Percentiles rank a stretch among this genome's conserved stretches.
Evolutionary conservation across 352 stramenopile genomes (phyloP).

Genomic region (Blastocystis sp.): DNA sequence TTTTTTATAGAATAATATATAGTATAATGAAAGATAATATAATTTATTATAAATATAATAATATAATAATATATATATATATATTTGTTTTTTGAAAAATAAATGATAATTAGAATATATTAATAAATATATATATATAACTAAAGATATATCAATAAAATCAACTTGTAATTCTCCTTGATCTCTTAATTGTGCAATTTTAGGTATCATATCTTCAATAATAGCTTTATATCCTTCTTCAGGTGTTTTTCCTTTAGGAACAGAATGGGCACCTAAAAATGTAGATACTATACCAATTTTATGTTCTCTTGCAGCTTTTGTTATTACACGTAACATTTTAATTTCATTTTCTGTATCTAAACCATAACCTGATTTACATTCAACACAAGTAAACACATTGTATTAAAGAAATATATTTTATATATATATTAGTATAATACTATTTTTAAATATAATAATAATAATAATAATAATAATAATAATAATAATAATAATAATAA

Average conservation of each 20-base stretch:
- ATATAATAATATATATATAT: slow-evolving; percentile 1
- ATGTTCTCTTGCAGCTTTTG: slow-evolving; percentile 44
- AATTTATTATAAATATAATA: background rate
- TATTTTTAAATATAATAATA: too few relatives aligned
- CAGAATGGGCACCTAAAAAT: slow-evolving; percentile 55
- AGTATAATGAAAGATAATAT: too few relatives aligned
- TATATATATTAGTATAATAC: too few relatives aligned
- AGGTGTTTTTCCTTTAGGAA: slow-evolving; percentile 54
- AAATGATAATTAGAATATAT: too few relatives aligned
- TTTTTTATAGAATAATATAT: too few relatives aligned
- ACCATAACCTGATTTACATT: slow-evolving; percentile 60
- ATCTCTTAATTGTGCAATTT: slow-evolving; percentile 51
- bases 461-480: too few relatives aligned
- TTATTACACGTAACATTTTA: slow-evolving; percentile 61
- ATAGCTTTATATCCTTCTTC: slow-evolving; percentile 53
- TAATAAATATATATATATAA: too few relatives aligned
- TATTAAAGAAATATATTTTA: too few relatives aligned
- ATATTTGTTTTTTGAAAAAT: too few relatives aligned
- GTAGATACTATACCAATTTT: slow-evolving; percentile 58
- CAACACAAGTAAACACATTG: slow-evolving; percentile 49
- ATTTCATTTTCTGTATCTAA: slow-evolving; percentile 58
- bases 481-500: too few relatives aligned
- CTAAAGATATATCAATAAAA: slow-evolving; percentile 52
- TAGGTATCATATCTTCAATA: slow-evolving; percentile 54
- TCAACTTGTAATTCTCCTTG: slow-evolving; percentile 55